Evolutionary conservation across 2,329 filamentous ascomycete species (phyloP), one percentile per base, ranked within the genome.

Genomic region (Colletotrichum eleusines): DNA sequence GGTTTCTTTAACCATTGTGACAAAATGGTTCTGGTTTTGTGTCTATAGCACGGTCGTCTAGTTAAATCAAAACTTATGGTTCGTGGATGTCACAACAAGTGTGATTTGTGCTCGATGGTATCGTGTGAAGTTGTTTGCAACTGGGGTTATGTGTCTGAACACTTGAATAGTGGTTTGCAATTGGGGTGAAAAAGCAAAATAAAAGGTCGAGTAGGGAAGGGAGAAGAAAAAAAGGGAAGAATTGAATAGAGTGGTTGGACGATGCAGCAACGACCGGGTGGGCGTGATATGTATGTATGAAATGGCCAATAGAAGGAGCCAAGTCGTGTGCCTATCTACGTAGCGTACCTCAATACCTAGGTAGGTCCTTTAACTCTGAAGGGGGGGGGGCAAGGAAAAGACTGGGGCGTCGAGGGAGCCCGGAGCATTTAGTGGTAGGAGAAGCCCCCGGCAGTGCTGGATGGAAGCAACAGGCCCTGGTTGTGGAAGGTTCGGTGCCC

Each of bases 1-100:
- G 63, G 93, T 96, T 86, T 98, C 95, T 77, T 94, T 92, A 76
- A 97, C 94, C 95, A 98, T 98, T 75, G 76, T 89, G 5, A 18
- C 81, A 40, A 44, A 54, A 62, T 31, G n/a, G 23, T 44, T 48
- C n/a, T 18, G 14, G 40, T 35, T 58, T 58, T 55, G 48, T 31
- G 51, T 65, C 53, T 53, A 16, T 53, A n/a, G 55, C 40, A 55
- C 26, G 20, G 51, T 69, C 46, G 38, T 58, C 31, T 57, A 50
- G 35, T 63, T 51, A 68, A n/a, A 71, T 63, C 28, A 42, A n/a
- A 33, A 60, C 28, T 20, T 20, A 11, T n/a, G 26, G 18, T n/a
- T 26, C 51, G 63, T 66, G 31, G 23, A 53, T 66, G 44, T 42
- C 14, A 33, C 55, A 38, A 57, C 64, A 31, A 61, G 31, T 50